phyloP scores from a whole-genome alignment of 2,329 filamentous ascomycete species.

The Aureobasidium sp. region DNA sequence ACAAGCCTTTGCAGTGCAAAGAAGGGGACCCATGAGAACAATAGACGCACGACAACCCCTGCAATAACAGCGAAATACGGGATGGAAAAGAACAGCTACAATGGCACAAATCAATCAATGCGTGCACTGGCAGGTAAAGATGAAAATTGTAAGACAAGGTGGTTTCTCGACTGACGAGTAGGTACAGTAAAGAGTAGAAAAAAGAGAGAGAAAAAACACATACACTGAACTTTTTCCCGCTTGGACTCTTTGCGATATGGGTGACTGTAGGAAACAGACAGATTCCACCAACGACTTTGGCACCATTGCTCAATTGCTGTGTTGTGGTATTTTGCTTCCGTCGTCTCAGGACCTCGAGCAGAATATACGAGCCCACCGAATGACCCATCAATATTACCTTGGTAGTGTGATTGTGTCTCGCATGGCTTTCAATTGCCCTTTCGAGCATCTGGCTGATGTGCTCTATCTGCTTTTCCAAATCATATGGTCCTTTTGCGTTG shows the following conservation, averaged over 20 bases:
- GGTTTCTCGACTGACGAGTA: background rate
- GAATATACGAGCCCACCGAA: constrained; percentile 41
- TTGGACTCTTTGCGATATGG: constrained; percentile 39
- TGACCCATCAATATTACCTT: constrained; percentile 39
- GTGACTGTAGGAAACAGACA: constrained; percentile 43
- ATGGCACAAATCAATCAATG: background rate
- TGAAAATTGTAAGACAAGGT: background rate
- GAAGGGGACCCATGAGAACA: constrained; percentile 39
- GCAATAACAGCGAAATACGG: constrained; percentile 12
- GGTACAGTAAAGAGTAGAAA: background rate
- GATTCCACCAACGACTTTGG: constrained; percentile 27
- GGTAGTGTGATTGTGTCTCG: background rate
- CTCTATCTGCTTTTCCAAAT: constrained; percentile 45
- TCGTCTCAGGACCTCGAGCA: constrained; percentile 35
- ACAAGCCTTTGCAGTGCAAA: constrained; percentile 37
- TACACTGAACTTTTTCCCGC: constrained; percentile 36
- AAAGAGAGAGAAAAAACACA: constrained; percentile 17
- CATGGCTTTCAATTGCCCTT: constrained; percentile 23
- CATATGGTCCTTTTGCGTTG: constrained; percentile 26
- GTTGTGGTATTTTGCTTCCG: constrained; percentile 11
- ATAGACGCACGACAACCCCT: constrained; percentile 31
- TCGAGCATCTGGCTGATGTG: constrained; percentile 40
- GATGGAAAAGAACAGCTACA: constrained; percentile 8
- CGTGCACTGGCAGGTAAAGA: background rate
- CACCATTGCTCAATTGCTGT: constrained; percentile 17